A percentile compares a stretch with the other conserved stretches of the same genome.
Conservation (phyloP, 2,329 filamentous ascomycete species). For the Trichophyton equinum region DNA sequence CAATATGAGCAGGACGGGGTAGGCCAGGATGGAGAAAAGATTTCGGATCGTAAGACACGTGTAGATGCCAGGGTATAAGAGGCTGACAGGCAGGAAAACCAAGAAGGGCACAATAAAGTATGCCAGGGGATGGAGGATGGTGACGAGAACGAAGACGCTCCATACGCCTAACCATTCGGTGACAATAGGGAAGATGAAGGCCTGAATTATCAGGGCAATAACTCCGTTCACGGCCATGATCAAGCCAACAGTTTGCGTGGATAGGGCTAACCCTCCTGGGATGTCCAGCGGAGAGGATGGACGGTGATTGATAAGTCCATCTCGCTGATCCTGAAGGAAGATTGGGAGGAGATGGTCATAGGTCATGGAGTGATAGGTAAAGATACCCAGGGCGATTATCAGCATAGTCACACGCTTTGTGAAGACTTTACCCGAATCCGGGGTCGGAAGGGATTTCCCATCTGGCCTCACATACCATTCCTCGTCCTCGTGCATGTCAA, state of each 20-base stretch:
- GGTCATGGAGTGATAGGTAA: constrained; percentile 91
- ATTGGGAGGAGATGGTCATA: constrained; percentile 88
- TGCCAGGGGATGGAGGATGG: constrained; percentile 52
- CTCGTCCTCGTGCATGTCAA: constrained; percentile 43
- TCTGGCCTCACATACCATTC: constrained; percentile 33
- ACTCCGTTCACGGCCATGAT: constrained; percentile 59
- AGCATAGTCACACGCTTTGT: constrained; percentile 59
- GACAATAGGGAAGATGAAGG: constrained; percentile 53
- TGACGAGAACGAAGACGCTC: constrained; percentile 52
- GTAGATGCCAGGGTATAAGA: constrained; percentile 52
- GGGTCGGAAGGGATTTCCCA: constrained; percentile 24
- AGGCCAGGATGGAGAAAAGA: constrained; percentile 55
- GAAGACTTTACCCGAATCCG: constrained; percentile 37
- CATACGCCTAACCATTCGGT: constrained; percentile 54
- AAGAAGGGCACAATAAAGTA: constrained; percentile 60
- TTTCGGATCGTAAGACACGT: constrained; percentile 53
- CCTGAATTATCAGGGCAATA: constrained; percentile 62
- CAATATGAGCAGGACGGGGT: constrained; percentile 56
- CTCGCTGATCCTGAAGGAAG: constrained; percentile 64
- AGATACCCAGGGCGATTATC: constrained; percentile 71
- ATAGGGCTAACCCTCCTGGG: constrained; percentile 53
- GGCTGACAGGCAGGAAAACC: constrained; percentile 41
- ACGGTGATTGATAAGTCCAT: constrained; percentile 20
- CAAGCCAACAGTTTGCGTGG: constrained; percentile 53
- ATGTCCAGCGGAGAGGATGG: constrained; percentile 42